Conservation (phyloP, 805 yeast species). For the Monosporozyma siamensis region DNA sequence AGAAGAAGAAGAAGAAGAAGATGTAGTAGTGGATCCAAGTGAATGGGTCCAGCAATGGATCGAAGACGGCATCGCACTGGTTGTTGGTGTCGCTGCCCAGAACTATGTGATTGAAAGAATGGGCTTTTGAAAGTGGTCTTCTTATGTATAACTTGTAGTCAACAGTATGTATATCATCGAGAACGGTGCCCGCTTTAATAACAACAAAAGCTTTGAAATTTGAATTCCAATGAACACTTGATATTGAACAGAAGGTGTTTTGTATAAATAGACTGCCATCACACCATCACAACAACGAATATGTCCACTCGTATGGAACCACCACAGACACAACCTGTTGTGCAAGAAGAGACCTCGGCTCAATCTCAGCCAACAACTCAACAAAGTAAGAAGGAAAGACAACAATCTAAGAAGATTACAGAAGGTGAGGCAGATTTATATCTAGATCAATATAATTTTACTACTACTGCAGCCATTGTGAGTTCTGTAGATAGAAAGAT, state of each 20-base stretch:
- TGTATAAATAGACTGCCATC: too few species aligned
- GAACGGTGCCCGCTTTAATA: too few species aligned
- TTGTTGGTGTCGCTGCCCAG: conserved; percentile 84
- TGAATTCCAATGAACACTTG: too few species aligned
- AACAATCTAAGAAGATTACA: conserved; percentile 24
- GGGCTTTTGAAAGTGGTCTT: conserved; percentile 16
- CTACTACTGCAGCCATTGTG: conserved; percentile 84
- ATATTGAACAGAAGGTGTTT: too few species aligned
- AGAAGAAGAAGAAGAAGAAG: conserved; percentile 21
- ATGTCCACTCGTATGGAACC: too few species aligned
- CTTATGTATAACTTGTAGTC: not conserved
- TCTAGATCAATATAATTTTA: conserved; percentile 71
- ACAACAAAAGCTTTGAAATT: too few species aligned
- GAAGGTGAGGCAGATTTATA: conserved; percentile 49
- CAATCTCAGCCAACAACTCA: too few species aligned
- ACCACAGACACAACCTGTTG: too few species aligned
- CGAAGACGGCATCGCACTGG: conserved; percentile 64
- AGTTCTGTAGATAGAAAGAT: conserved; percentile 78
- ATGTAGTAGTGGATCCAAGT: conserved; percentile 61
- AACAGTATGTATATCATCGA: too few species aligned
- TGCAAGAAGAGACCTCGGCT: too few species aligned
- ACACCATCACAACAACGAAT: too few species aligned
- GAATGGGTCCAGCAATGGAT: conserved; percentile 79
- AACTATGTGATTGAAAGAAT: conserved; percentile 83
- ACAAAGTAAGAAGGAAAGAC: conserved; percentile 3